These are phyloP conservation scores for Aspergillus cavernicola DNA, from an alignment of 495 filamentous ascomycete genomes.

Conservation along the genomic window DNA sequence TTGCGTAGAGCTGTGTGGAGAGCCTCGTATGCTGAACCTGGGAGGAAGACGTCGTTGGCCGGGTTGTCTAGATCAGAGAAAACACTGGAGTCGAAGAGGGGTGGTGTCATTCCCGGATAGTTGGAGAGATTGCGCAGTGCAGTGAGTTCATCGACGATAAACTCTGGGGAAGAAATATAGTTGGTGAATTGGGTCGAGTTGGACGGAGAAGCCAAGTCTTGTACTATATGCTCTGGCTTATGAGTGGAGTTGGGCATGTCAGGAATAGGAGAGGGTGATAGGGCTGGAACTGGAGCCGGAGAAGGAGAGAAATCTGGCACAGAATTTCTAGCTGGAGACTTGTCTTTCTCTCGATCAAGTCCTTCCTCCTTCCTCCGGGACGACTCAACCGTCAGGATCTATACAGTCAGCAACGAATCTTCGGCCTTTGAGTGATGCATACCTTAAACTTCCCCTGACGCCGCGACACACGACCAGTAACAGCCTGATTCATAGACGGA, in stretches of 20 bases:
- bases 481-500: conserved; percentile 30
- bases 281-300: neutral
- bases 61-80: conserved; percentile 26
- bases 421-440: neutral
- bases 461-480: conserved; percentile 11
- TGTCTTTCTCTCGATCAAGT: neutral
- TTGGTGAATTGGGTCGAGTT: conserved; percentile 4
- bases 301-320: too few species aligned
- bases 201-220: neutral
- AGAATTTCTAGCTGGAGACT: neutral
- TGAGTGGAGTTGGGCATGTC: neutral
- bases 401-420: neutral
- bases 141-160: conserved; percentile 24
- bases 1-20: conserved; percentile 33
- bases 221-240: neutral
- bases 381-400: conserved; percentile 18
- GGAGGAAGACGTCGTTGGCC: conserved; percentile 30
- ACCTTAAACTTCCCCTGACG: conserved; percentile 33
- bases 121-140: conserved; percentile 18
- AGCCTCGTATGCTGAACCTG: conserved; percentile 33
- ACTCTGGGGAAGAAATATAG: conserved; percentile 29
- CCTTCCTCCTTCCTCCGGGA: neutral
- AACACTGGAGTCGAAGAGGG: conserved; percentile 21
- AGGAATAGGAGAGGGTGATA: neutral
- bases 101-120: conserved; percentile 23